A percentile compares a stretch with the other conserved stretches of the same genome.
Evolutionary conservation across 1,284 basidiomycete species (phyloP).

Genomic region (Ganoderma lingzhi): DNA sequence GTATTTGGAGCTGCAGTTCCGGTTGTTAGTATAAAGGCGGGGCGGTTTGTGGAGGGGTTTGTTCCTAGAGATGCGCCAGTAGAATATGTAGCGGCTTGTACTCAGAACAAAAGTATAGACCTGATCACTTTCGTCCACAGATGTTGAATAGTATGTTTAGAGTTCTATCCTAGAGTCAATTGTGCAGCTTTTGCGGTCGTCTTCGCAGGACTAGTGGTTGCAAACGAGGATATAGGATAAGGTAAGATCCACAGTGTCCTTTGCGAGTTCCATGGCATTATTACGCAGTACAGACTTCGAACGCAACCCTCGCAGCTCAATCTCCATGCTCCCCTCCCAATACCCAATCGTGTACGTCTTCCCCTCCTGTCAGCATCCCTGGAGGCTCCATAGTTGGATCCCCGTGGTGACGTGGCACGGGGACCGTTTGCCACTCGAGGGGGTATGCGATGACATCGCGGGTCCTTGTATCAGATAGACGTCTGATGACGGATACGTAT

Average conservation of each 20-base stretch:
- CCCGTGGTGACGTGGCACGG: no score
- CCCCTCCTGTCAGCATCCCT: neutral
- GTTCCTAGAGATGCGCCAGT: neutral
- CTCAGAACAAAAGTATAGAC: neutral
- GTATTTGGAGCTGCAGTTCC: conserved; percentile 44
- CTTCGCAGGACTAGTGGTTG: no score
- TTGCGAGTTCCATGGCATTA: no score
- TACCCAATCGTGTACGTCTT: neutral
- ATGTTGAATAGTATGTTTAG: no score
- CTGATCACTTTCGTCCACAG: neutral
- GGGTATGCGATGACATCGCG: neutral
- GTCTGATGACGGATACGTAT: neutral
- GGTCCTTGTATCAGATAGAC: neutral
- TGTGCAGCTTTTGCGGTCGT: no score
- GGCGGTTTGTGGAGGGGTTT: no score
- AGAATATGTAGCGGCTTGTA: neutral
- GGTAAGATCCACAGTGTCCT: no score
- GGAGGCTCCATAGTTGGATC: no score
- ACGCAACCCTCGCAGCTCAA: neutral
- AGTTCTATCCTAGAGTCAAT: no score
- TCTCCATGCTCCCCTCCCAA: neutral
- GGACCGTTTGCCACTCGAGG: neutral
- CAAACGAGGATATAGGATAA: no score
- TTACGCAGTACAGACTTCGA: neutral
- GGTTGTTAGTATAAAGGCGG: conserved; percentile 34